These are phyloP conservation scores for Rubus parviflorus DNA, from an alignment of 306 rosid genomes.

Conservation along the genomic window DNA sequence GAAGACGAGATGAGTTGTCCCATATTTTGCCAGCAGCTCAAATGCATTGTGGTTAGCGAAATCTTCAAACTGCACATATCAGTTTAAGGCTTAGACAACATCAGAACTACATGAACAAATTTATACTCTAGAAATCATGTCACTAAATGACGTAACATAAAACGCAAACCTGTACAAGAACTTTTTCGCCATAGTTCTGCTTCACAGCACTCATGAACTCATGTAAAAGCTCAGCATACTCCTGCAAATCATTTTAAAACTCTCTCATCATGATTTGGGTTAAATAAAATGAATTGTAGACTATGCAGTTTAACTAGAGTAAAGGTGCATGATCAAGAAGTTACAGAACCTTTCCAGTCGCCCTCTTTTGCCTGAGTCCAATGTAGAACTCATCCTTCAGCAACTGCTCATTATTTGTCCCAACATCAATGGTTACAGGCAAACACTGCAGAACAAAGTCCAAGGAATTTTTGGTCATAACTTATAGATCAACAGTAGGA, in stretches of 20 bases:
- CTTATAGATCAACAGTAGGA: not conserved
- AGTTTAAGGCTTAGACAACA: constrained; percentile 27
- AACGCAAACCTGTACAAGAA: constrained; percentile 66
- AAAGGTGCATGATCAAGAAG: constrained; percentile 19
- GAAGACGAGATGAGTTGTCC: constrained; percentile 84
- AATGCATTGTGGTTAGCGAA: constrained; percentile 99
- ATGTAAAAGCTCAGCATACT: constrained; percentile 74
- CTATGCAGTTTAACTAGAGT: constrained; percentile 16
- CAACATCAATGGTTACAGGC: constrained; percentile 93
- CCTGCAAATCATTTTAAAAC: constrained; percentile 47
- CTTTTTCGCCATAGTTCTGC: constrained; percentile 97
- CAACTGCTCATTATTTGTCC: constrained; percentile 88
- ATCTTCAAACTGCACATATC: constrained; percentile 79
- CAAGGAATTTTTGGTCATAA: not conserved
- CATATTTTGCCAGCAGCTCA: constrained; percentile 80
- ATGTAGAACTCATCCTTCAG: constrained; percentile 88
- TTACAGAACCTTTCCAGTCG: constrained; percentile 79
- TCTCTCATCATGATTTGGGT: constrained; percentile 25
- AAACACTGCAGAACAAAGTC: constrained; percentile 63
- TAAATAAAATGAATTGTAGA: constrained; percentile 1
- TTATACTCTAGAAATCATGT: constrained; percentile 12
- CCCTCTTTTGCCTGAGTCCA: constrained; percentile 88
- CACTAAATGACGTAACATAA: constrained; percentile 21
- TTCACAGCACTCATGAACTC: constrained; percentile 96
- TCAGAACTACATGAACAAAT: constrained; percentile 14